Conservation (phyloP, 1,284 basidiomycete genomes). For the Tremellales sp. region DNA sequence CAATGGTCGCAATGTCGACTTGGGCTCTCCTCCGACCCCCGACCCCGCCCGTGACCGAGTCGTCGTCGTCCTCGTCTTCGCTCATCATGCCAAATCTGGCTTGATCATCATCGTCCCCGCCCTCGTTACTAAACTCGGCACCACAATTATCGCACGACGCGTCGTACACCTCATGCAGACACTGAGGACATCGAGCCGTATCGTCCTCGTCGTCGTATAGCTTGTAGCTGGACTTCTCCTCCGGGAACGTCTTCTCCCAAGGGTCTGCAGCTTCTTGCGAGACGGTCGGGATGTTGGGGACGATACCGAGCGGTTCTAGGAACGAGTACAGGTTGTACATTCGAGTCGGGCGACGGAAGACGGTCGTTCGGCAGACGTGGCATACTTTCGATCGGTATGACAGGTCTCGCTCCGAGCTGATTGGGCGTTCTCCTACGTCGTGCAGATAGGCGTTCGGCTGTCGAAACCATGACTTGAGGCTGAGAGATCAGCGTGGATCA, state of each 20-base stretch:
- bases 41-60: slow-evolving; percentile 3
- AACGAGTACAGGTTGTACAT: slow-evolving; percentile 33
- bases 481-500: slow-evolving; percentile 6
- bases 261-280: slow-evolving; percentile 21
- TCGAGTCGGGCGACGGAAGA: slow-evolving; percentile 37
- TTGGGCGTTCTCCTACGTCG: slow-evolving; percentile 12
- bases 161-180: slow-evolving; percentile 32
- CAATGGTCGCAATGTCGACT: slow-evolving; percentile 4
- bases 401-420: slow-evolving; percentile 22
- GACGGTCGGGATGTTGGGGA: slow-evolving; percentile 11
- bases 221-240: slow-evolving; percentile 21
- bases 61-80: neutral
- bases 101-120: slow-evolving; percentile 8
- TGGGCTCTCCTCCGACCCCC: slow-evolving; percentile 7
- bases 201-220: slow-evolving; percentile 27
- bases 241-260: slow-evolving; percentile 32
- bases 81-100: slow-evolving; percentile 1
- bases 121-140: slow-evolving; percentile 25
- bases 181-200: slow-evolving; percentile 34
- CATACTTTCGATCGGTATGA: slow-evolving; percentile 40
- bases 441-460: slow-evolving; percentile 31
- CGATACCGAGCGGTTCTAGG: slow-evolving; percentile 33
- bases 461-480: slow-evolving; percentile 41
- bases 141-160: slow-evolving; percentile 31
- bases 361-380: slow-evolving; percentile 38